A percentile compares a stretch with the other conserved stretches of the same genome.
phyloP scores from a whole-genome alignment of 2,329 filamentous ascomycete genomes.

The Exophiala lecanii-corni region DNA sequence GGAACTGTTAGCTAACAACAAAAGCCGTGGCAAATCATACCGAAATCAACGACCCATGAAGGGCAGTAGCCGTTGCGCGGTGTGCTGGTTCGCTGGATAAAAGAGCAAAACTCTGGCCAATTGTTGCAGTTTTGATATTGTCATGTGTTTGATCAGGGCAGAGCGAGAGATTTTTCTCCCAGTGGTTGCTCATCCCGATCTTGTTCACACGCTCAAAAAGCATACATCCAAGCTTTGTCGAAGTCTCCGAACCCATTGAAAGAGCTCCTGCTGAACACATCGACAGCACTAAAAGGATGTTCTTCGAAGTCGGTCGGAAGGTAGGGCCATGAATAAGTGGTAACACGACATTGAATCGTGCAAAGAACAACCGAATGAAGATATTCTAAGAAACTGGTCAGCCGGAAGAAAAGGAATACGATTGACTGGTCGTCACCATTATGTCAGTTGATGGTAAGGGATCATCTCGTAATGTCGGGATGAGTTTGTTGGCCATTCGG shows the following conservation, averaged over 20 bases:
- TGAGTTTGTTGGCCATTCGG: constrained; percentile 2
- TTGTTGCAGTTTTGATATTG: constrained; percentile 25
- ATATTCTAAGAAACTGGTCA: constrained; percentile 13
- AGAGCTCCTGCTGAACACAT: constrained; percentile 35
- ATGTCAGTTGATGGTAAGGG: constrained; percentile 7
- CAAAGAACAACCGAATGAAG: constrained; percentile 47
- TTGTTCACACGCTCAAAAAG: constrained; percentile 30
- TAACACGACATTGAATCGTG: constrained; percentile 12
- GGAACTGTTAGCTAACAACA: not conserved
- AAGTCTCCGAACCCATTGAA: constrained; percentile 29
- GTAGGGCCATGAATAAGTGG: constrained; percentile 17
- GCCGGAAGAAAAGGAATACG: not conserved
- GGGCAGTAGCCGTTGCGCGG: constrained; percentile 26
- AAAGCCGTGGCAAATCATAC: constrained; percentile 2
- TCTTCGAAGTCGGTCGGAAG: constrained; percentile 11
- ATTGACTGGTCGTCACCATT: constrained; percentile 3
- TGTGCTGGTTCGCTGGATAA: constrained; percentile 25
- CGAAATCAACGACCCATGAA: constrained; percentile 25
- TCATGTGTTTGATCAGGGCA: constrained; percentile 4
- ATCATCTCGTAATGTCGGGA: not conserved
- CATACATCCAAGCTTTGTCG: constrained; percentile 24
- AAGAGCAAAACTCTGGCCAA: constrained; percentile 29
- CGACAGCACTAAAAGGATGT: constrained; percentile 31
- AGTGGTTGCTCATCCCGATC: constrained; percentile 9
- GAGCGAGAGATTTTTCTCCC: constrained; percentile 7